These are phyloP conservation scores for Macadamia integrifolia DNA, from an alignment of 164 flowering plant species.

Conservation along the genomic window DNA sequence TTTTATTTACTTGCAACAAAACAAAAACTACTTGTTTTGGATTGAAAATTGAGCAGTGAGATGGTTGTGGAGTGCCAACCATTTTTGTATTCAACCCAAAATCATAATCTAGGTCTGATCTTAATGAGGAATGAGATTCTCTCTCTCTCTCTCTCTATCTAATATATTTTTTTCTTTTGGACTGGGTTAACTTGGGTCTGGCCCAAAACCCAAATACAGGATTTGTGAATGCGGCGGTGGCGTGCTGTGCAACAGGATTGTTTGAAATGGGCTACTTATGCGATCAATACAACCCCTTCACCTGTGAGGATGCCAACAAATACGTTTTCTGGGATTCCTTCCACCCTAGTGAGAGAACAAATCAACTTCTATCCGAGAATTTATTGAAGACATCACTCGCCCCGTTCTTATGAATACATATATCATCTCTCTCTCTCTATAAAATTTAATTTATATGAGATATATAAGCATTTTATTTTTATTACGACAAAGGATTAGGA, in stretches of 20 bases:
- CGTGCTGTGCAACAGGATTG: conserved; percentile 30
- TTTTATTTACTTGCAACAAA: no score
- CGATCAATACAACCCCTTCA: conserved; percentile 13
- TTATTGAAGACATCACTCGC: conserved; percentile 27
- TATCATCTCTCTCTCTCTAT: background rate
- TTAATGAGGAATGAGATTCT: no score
- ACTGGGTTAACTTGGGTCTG: background rate
- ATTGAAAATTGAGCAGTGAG: no score
- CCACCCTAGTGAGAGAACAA: conserved; percentile 31
- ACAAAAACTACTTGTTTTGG: no score
- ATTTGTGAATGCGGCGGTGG: conserved; percentile 17
- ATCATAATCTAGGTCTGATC: no score
- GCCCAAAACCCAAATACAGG: conserved; percentile 11
- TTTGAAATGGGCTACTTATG: conserved; percentile 26
- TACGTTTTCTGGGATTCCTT: conserved; percentile 36
- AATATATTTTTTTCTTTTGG: no score
- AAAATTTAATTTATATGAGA: no score
- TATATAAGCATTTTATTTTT: no score
- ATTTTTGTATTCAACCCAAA: no score
- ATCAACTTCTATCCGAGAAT: conserved; percentile 22
- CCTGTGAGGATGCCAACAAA: conserved; percentile 28
- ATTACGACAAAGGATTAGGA: no score
- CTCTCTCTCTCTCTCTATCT: background rate
- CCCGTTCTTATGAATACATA: conserved; percentile 17
- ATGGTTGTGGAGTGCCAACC: no score